phyloP scores from a whole-genome alignment of 78 protist genomes.

The Paratrimastix pyriformis region DNA sequence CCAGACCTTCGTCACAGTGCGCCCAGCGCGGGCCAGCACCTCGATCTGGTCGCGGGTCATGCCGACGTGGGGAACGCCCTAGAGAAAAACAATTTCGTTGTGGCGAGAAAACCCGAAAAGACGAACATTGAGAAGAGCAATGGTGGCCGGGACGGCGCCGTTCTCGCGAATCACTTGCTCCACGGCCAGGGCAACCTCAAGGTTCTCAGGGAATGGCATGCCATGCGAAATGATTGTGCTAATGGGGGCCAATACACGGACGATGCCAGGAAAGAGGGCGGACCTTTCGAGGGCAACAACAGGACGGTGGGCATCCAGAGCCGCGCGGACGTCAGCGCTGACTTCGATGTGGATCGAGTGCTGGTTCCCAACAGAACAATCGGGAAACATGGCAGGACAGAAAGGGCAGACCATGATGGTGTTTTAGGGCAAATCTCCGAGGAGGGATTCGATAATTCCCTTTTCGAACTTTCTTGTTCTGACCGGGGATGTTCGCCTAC shows the following conservation, averaged over 20 bases:
- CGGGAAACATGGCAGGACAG: too few species aligned
- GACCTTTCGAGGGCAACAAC: slow-evolving; percentile 91
- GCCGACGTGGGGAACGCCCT: slow-evolving; percentile 16
- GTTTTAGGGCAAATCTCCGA: too few species aligned
- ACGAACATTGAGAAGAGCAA: slow-evolving; percentile 51
- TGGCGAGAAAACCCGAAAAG: background rate
- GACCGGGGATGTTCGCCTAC: too few species aligned
- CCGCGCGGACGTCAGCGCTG: slow-evolving; percentile 41
- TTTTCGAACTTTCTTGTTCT: too few species aligned
- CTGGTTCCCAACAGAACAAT: too few species aligned
- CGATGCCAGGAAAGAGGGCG: too few species aligned
- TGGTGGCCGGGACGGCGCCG: slow-evolving; percentile 96
- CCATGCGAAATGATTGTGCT: slow-evolving; percentile 91
- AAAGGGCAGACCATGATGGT: too few species aligned
- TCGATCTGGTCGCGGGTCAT: background rate
- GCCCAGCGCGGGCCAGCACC: background rate
- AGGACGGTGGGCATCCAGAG: slow-evolving; percentile 43
- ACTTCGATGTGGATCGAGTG: too few species aligned
- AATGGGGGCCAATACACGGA: slow-evolving; percentile 7
- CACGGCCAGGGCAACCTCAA: slow-evolving; percentile 60
- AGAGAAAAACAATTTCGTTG: too few species aligned
- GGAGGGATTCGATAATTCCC: too few species aligned
- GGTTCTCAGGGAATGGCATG: slow-evolving; percentile 79
- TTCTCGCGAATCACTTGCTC: slow-evolving; percentile 56
- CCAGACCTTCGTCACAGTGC: background rate